Conservation (phyloP, 306 rosid species). For the Argentina anserina region DNA sequence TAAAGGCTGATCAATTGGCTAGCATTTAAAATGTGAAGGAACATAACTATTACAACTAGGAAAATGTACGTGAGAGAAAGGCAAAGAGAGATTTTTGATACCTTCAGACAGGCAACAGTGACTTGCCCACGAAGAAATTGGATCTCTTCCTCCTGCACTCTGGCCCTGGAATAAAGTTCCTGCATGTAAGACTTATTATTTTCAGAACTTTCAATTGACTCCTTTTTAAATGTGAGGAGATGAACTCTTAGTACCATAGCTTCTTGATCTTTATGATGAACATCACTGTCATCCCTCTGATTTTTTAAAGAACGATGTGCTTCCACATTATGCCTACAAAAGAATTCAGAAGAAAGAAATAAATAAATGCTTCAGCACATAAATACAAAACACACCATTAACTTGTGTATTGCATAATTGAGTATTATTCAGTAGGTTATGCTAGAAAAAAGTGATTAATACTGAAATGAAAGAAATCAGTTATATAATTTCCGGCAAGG, state of each 20-base stretch:
- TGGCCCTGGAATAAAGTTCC: slow-evolving; percentile 72
- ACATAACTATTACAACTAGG: not conserved
- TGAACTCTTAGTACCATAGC: slow-evolving; percentile 45
- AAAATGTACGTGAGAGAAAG: not conserved
- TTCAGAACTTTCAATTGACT: slow-evolving; percentile 23
- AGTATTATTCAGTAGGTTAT: not conserved
- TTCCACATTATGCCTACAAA: slow-evolving; percentile 47
- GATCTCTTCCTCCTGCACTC: slow-evolving; percentile 75
- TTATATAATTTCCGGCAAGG: not conserved
- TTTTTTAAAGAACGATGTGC: slow-evolving; percentile 40
- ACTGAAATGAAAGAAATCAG: not conserved
- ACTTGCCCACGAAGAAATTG: slow-evolving; percentile 75
- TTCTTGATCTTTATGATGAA: slow-evolving; percentile 56
- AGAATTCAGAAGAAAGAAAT: not conserved
- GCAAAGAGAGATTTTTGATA: slow-evolving; percentile 22
- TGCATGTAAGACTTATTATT: slow-evolving; percentile 32
- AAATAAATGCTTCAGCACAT: not conserved
- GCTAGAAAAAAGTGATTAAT: not conserved
- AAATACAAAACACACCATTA: not conserved
- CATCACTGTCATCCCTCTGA: slow-evolving; percentile 39
- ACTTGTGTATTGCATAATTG: not conserved
- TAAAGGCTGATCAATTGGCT: slow-evolving; percentile 23
- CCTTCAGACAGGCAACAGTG: slow-evolving; percentile 72
- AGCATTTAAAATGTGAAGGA: slow-evolving; percentile 9
- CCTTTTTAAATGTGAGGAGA: slow-evolving; percentile 18